These are phyloP conservation scores for Malus asiatica DNA, from an alignment of 306 rosid genomes.

Conservation along the genomic window DNA sequence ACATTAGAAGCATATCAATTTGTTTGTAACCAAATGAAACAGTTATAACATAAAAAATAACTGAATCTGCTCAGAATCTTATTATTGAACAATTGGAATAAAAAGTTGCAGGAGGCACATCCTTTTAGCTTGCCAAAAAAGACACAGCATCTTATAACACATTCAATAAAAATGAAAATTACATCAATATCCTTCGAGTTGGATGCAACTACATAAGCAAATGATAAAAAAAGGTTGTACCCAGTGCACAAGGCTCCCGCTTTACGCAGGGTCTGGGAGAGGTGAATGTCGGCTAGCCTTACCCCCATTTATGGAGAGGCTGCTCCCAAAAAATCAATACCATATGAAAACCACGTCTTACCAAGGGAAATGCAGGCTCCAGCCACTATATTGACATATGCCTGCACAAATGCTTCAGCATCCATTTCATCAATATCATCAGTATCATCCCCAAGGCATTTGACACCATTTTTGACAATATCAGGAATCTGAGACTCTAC, in stretches of 20 bases:
- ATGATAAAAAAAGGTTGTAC: too few relatives aligned
- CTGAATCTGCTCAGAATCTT: not conserved
- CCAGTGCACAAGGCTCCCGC: too few relatives aligned
- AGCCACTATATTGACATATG: slow-evolving; percentile 83
- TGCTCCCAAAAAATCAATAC: not conserved
- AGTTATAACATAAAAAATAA: not conserved
- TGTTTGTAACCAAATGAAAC: not conserved
- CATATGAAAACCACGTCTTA: slow-evolving; percentile 25
- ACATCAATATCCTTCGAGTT: not conserved
- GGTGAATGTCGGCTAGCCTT: too few relatives aligned
- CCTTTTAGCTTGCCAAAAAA: not conserved
- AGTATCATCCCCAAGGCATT: slow-evolving; percentile 57
- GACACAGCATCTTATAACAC: not conserved
- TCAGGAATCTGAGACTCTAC: slow-evolving; percentile 86
- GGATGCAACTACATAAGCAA: not conserved
- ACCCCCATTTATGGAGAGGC: too few relatives aligned
- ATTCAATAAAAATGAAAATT: not conserved
- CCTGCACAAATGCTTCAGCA: slow-evolving; percentile 82
- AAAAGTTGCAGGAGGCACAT: not conserved
- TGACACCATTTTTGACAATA: slow-evolving; percentile 53
- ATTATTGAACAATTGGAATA: not conserved
- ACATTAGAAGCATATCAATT: not conserved
- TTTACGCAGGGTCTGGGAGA: too few relatives aligned
- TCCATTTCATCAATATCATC: slow-evolving; percentile 73
- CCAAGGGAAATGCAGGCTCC: slow-evolving; percentile 96